Evolutionary conservation across 352 stramenopile species (phyloP).

Genomic region (Peronospora belbahrii): DNA sequence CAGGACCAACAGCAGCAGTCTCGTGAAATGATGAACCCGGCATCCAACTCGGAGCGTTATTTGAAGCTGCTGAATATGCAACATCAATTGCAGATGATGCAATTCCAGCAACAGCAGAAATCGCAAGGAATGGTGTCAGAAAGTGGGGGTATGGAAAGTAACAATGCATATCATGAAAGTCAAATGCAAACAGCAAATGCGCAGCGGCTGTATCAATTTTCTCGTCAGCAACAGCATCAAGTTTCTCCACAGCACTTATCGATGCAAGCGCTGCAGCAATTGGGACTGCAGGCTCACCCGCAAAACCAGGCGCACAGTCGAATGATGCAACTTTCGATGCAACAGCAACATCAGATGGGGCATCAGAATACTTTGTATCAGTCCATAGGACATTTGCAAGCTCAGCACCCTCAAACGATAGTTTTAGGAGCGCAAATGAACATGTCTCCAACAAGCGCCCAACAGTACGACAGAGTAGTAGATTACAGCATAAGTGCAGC

Average conservation of each 20-base stretch:
- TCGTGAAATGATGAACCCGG: conserved; percentile 34
- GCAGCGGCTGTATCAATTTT: conserved; percentile 38
- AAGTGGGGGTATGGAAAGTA: conserved; percentile 23
- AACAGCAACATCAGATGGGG: conserved; percentile 31
- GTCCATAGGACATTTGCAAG: conserved; percentile 35
- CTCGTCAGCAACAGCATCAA: conserved; percentile 29
- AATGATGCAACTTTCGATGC: conserved; percentile 52
- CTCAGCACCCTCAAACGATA: conserved; percentile 26
- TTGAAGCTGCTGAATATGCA: conserved; percentile 82
- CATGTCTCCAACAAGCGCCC: conserved; percentile 18
- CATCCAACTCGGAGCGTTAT: conserved; percentile 67
- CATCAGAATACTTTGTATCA: conserved; percentile 46
- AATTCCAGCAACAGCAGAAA: conserved; percentile 72
- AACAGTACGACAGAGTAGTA: conserved; percentile 23
- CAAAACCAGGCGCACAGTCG: conserved; percentile 41
- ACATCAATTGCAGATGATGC: conserved; percentile 81
- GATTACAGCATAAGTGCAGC: conserved; percentile 13
- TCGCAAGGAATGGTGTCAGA: conserved; percentile 29
- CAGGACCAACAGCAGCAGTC: conserved; percentile 30
- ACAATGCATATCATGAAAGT: conserved; percentile 39
- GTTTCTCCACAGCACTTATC: conserved; percentile 33
- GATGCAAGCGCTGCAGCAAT: conserved; percentile 60
- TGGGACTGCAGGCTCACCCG: conserved; percentile 27
- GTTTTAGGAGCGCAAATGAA: conserved; percentile 17
- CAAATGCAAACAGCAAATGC: conserved; percentile 39